These are phyloP conservation scores for Globomyces pollinis-pini DNA, from an alignment of 192 early-diverging fungal species.

Conservation along the genomic window DNA sequence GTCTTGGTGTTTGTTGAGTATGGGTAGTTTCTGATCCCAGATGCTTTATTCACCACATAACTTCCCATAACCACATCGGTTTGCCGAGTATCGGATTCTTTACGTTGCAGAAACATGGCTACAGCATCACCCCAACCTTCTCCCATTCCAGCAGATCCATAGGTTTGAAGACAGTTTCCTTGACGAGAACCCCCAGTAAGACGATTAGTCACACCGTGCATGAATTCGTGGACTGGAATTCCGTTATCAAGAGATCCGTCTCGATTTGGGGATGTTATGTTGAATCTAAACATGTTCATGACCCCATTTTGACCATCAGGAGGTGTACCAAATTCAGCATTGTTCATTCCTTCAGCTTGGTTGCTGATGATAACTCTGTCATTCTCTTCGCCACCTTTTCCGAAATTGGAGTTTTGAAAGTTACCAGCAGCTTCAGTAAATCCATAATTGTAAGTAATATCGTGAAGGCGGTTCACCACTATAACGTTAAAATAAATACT, in stretches of 20 bases:
- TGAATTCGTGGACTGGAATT: conserved; percentile 53
- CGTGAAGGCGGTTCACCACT: conserved; percentile 24
- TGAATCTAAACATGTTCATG: conserved; percentile 51
- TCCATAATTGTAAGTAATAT: conserved; percentile 25
- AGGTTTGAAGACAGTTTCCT: conserved; percentile 37
- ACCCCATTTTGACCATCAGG: conserved; percentile 26
- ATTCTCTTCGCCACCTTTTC: conserved; percentile 19
- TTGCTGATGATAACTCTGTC: conserved; percentile 53
- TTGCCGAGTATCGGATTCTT: conserved; percentile 2
- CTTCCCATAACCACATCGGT: conserved; percentile 8
- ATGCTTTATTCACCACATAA: neutral
- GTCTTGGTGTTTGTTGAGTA: conserved; percentile 49
- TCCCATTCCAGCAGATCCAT: conserved; percentile 10
- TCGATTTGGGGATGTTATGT: conserved; percentile 39
- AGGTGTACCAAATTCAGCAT: conserved; percentile 33
- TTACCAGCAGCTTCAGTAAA: conserved; percentile 29
- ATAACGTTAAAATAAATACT: too few species aligned
- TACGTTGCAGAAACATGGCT: neutral
- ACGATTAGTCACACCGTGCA: conserved; percentile 52
- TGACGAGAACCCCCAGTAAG: conserved; percentile 54
- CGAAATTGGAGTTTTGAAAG: conserved; percentile 27
- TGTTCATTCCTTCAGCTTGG: conserved; percentile 39
- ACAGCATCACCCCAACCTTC: conserved; percentile 10
- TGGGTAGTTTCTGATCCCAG: conserved; percentile 44
- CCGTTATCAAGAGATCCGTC: conserved; percentile 53